Percentiles rank a stretch among this genome's conserved stretches.
Conservation (phyloP, 129 eudicot species). For the Ambrosia artemisiifolia region DNA sequence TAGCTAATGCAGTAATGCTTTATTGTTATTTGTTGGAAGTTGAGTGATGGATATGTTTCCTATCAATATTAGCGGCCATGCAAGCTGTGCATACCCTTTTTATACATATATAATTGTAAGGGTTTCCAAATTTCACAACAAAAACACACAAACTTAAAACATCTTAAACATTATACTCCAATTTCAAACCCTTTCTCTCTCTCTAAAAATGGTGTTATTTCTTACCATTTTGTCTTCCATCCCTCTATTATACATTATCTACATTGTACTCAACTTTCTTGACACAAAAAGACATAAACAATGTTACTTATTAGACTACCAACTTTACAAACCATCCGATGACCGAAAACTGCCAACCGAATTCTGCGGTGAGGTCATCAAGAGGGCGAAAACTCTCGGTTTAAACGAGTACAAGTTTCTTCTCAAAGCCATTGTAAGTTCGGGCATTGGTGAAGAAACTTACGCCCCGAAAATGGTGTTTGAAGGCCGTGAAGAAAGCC, state of each 20-base stretch:
- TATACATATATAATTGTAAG: conserved; percentile 19
- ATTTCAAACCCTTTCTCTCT: conserved; percentile 8
- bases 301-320: conserved; percentile 48
- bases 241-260: conserved; percentile 36
- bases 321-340: conserved; percentile 45
- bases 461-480: conserved; percentile 44
- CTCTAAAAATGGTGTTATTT: conserved; percentile 29
- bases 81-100: conserved; percentile 23
- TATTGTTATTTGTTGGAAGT: conserved; percentile 37
- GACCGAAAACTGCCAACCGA: conserved; percentile 38
- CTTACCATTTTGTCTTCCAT: conserved; percentile 28
- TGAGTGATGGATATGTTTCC: conserved; percentile 34
- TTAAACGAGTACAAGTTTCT: conserved; percentile 42
- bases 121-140: conserved; percentile 15
- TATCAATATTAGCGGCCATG: conserved; percentile 20
- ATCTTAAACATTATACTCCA: not conserved
- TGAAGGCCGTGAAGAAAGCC: conserved; percentile 39
- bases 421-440: conserved; percentile 37
- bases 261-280: conserved; percentile 20
- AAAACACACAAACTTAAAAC: not conserved
- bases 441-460: conserved; percentile 50
- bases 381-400: conserved; percentile 35
- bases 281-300: conserved; percentile 19
- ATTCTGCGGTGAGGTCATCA: conserved; percentile 31
- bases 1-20: no score